phyloP scores from a whole-genome alignment of 805 yeast genomes.

The Cyberlindnera maclurae region DNA sequence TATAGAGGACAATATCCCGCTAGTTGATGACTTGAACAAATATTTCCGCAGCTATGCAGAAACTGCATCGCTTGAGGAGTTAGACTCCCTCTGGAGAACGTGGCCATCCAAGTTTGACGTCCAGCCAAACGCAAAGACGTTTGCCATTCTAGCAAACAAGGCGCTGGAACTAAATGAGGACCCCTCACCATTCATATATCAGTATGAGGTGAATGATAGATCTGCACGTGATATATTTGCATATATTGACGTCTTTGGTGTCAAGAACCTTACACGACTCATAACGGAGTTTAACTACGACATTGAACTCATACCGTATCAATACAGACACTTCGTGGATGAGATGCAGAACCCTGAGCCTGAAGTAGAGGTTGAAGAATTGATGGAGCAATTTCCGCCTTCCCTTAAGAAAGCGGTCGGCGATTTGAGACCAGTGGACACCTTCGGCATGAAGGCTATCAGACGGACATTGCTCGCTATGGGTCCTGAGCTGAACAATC shows the following conservation, averaged over 20 bases:
- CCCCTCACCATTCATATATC: constrained; percentile 21
- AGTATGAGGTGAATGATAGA: constrained; percentile 25
- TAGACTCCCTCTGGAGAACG: constrained; percentile 34
- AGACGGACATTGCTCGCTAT: constrained; percentile 64
- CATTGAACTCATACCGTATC: constrained; percentile 24
- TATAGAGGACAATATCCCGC: constrained; percentile 34
- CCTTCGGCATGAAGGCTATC: constrained; percentile 72
- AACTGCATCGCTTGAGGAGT: constrained; percentile 30
- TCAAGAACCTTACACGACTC: constrained; percentile 33
- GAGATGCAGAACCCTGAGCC: constrained; percentile 7
- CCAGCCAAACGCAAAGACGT: constrained; percentile 47
- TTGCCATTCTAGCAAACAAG: constrained; percentile 45
- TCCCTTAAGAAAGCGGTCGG: constrained; percentile 48
- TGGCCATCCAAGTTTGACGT: constrained; percentile 27
- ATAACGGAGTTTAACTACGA: constrained; percentile 15
- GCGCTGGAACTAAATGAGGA: constrained; percentile 14
- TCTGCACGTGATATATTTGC: constrained; percentile 12
- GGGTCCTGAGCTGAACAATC: constrained; percentile 23
- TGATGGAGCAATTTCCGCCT: constrained; percentile 24
- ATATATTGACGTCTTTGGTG: constrained; percentile 44
- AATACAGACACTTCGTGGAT: constrained; percentile 26
- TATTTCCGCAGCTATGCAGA: constrained; percentile 41
- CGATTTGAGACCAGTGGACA: constrained; percentile 56
- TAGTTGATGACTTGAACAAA: constrained; percentile 62
- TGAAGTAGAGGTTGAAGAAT: constrained; percentile 1